Conservation (phyloP, 2,329 filamentous ascomycete species). For the Aspergillus ustus region DNA sequence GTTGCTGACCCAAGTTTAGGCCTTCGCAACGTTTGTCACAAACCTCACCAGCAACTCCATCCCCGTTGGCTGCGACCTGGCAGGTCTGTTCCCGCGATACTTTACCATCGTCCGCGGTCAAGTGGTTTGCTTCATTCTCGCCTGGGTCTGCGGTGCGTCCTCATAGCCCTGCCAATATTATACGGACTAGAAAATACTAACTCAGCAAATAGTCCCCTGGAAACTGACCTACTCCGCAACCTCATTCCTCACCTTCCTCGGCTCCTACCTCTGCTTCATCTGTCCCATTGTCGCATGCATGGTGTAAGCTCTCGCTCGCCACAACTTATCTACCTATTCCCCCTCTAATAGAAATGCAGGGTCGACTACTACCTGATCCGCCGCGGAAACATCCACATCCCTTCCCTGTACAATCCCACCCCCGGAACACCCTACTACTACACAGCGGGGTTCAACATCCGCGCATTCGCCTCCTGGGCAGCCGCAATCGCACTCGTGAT, state of each 20-base stretch:
- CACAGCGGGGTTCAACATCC: background rate
- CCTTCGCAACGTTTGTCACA: constrained; percentile 5
- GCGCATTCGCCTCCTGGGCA: background rate
- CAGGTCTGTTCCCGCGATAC: constrained; percentile 3
- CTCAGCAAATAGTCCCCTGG: constrained; percentile 1
- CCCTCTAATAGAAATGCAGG: background rate
- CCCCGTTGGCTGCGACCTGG: background rate
- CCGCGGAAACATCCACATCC: constrained; percentile 1
- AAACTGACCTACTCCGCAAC: constrained; percentile 5
- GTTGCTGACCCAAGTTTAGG: background rate
- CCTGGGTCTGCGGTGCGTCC: background rate
- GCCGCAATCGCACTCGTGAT: background rate
- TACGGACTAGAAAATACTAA: background rate
- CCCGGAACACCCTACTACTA: background rate
- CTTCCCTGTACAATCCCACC: background rate
- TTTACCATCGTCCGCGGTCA: constrained; percentile 7
- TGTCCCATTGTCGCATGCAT: constrained; percentile 1
- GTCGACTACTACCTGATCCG: constrained; percentile 8
- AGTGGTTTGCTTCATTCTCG: background rate
- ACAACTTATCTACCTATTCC: background rate
- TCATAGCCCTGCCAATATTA: background rate
- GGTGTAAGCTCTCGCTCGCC: background rate
- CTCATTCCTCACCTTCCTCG: constrained; percentile 9
- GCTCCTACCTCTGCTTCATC: constrained; percentile 4
- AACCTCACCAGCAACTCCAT: constrained; percentile 4